Evolutionary conservation across 1,284 basidiomycete species (phyloP), one percentile per base, ranked within the genome.

Genomic region (Cutaneotrichosporon sp.): DNA sequence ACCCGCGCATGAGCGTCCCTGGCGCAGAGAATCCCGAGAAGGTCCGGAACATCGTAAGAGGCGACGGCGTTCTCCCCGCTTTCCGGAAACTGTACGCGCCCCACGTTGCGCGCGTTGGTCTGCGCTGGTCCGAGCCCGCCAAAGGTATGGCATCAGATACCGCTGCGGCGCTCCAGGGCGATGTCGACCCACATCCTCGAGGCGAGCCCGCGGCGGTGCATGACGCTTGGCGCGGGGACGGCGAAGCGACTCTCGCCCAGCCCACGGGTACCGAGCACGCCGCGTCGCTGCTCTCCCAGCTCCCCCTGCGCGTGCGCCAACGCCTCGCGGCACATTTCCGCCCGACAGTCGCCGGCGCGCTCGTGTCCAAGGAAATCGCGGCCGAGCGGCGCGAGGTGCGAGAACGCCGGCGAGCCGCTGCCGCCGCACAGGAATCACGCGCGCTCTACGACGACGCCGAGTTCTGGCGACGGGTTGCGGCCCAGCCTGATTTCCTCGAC

Each of bases 11-110:
- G 94, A 64, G 83, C 35, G 75, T 82, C 10, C 83, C 94, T 2
- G 91, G 91, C 4, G 91, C 86, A 0, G 94, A 99, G 80, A 97
- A 98, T 74, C 85, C 90, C 21, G 80, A 83, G 58, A 99, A 99
- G 77, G 86, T 97, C n/a, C 77, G 79, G 48, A 97, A 97, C 74
- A 96, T 97, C 63, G 92, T 97, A 22, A 77, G 80, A 55, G 84
- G 84, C 49, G 89, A 96, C 75, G 66, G 72, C 23, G 65, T 61
- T 4, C 79, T 81, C 20, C 80, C 81, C 7, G 89, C 91, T 68
- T 97, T 98, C 76, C 81, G 84, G 56, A 84, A 87, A 64, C 77
- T 97, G 61, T 98, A 97, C 76, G 84, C 85, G 63, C 81, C 86
- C 18, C 78, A 91, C 4, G 82, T 86, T 5, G 80, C 81, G n/a